Base-by-base conservation (phyloP, 139 green algal genomes). In the Haematococcus sp. region DNA sequence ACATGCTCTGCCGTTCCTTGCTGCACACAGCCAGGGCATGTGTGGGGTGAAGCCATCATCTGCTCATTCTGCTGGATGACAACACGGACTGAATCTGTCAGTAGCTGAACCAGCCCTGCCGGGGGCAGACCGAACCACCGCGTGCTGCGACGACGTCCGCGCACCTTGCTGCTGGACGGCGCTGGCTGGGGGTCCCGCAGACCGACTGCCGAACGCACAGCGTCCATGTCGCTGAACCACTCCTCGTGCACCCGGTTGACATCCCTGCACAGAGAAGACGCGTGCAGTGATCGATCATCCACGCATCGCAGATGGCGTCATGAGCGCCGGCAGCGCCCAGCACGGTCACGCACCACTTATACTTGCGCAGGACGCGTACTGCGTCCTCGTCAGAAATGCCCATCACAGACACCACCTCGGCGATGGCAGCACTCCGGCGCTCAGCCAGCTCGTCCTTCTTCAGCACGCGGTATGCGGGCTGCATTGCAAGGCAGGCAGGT, bases 191-290 rank as follows among this genome's bases (percentile, higher is more conserved):
- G 27, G 20, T 61, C 66, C 25, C 63, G 66, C 4, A 98, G 77
- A 1, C 94, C 94, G 4, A 97, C 80, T 59, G 81, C 71, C 9
- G 74, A 58, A 17, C 81, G 81, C 69, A 98, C 87, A 5, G 60
- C 67, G 2, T 93, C 90, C 28, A 90, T 80, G 70, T 98, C 89
- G 0, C 72, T 66, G 74, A 98, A 98, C 92, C 92, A 98, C 63
- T 94, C 89, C 49, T 98, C 93, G 43, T 97, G 84, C 27, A 93
- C 81, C 2, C 83, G 75, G 68, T 84, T 90, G 4, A 84, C 78
- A 71, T 96, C 91, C 91, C 89, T 94, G 82, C 27, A 73, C 30
- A 25, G 66, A 33, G 9, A 1, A 65, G 27, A 32, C 20, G n/a
- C n/a, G n/a, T n/a, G n/a, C n/a, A n/a, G n/a, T n/a, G n/a, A n/a